Conservation (phyloP, 2,329 filamentous ascomycete genomes). For the Pyrenophora seminiperda region DNA sequence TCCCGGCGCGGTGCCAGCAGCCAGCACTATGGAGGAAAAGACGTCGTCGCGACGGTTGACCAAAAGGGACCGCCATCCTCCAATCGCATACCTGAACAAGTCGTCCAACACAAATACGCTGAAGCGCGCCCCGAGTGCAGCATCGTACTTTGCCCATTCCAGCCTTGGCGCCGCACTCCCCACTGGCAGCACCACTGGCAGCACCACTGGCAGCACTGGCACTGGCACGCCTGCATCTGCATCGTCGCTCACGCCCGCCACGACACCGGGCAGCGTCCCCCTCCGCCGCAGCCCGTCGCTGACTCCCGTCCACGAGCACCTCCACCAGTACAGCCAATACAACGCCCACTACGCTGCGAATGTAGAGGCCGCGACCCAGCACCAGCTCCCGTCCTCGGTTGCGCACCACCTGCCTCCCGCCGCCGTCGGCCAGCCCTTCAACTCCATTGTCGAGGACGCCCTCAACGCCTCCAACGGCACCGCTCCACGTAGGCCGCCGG, state of each 20-base stretch:
- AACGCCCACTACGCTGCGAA: neutral
- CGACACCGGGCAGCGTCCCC: conserved; percentile 8
- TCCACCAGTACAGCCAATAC: too few species aligned
- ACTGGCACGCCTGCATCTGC: neutral
- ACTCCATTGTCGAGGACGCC: conserved; percentile 42
- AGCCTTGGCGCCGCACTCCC: conserved; percentile 15
- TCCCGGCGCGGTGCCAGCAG: neutral
- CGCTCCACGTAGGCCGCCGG: conserved; percentile 30
- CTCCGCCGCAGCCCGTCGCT: conserved; percentile 26
- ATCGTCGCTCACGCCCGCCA: conserved; percentile 14
- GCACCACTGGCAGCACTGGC: neutral
- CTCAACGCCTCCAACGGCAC: conserved; percentile 22
- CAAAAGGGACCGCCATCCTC: conserved; percentile 27
- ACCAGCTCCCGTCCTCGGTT: conserved; percentile 10
- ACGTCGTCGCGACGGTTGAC: conserved; percentile 20
- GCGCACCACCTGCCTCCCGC: conserved; percentile 18
- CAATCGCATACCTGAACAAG: conserved; percentile 26
- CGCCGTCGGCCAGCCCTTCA: conserved; percentile 47
- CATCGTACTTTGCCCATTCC: conserved; percentile 26
- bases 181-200: too few species aligned
- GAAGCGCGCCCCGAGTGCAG: conserved; percentile 25
- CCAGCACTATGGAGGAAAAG: conserved; percentile 24
- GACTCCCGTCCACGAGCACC: conserved; percentile 27
- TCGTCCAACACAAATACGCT: conserved; percentile 18
- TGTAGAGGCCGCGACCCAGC: conserved; percentile 5